Base-by-base conservation (phyloP, 1,284 basidiomycete species). In the Fistulina hepatica region DNA sequence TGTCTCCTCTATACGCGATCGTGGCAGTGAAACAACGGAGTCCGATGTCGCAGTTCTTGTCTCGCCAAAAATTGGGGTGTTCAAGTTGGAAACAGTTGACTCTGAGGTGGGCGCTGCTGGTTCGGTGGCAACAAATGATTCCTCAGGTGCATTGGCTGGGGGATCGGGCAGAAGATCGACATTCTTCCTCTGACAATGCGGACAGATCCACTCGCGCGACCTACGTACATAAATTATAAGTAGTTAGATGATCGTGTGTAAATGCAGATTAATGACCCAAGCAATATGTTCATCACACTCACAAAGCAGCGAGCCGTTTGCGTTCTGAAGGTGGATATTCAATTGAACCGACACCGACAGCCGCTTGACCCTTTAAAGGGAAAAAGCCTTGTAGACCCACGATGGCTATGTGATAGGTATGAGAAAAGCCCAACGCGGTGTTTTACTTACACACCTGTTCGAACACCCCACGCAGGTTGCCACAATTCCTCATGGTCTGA, bases 401-500 rank as follows among this genome's bases (percentile, higher is more conserved):
- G 46, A 95, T 91, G 16, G 89, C 91, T 82, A 52, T 39, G 28
- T 15, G 27, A 22, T 21, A 37, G 22, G 34, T 16, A 41, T 31
- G 16, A 39, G 12, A 20, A 20, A 33, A 8, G 12, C 19, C 25
- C 17, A 16, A 31, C 24, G n/a, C 17, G n/a, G n/a, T 12, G 20
- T 19, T 10, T 21, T 10, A 22, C 13, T n/a, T 6, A 34, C 47
- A 43, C 42, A 78, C 89, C 89, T 42, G 93, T 97, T 42, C 93
- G 74, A 19, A 97, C 86, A 40, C 93, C 93, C 93, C 93, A 97
- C 10, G 93, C 91, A 21, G 93, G 93, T 59, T 95, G 91, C 93
- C 93, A 97, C 30, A 84, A 65, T 50, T 92, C 85, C 60, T 88
- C 83, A 46, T 88, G 83, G 64, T 85, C 81, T 84, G 51, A 32